A percentile compares a stretch with the other conserved stretches of the same genome.
These are phyloP conservation scores for Saksenaea oblongispora DNA, from an alignment of 371 early-diverging fungal species.

Conservation along the genomic window DNA sequence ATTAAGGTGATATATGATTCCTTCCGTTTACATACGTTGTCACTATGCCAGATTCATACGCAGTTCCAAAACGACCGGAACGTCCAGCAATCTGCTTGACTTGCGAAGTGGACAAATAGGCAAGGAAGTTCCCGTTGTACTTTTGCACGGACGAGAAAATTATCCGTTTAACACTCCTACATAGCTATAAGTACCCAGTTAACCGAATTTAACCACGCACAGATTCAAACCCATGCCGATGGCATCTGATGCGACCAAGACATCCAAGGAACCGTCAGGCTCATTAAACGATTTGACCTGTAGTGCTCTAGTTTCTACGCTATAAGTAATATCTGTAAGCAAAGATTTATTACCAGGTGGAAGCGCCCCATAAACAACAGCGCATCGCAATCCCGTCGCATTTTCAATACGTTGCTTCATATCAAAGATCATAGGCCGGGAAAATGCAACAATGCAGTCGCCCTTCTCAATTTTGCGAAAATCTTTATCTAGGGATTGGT, in stretches of 20 bases:
- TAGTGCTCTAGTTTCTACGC: slow-evolving; percentile 76
- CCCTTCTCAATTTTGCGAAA: slow-evolving; percentile 69
- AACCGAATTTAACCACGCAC: slow-evolving; percentile 40
- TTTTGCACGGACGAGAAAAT: slow-evolving; percentile 79
- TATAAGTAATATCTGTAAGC: neutral
- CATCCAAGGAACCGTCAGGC: slow-evolving; percentile 73
- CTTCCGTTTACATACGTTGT: slow-evolving; percentile 51
- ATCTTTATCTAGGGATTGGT: slow-evolving; percentile 53
- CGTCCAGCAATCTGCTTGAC: slow-evolving; percentile 96
- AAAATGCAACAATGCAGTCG: slow-evolving; percentile 91
- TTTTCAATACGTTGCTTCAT: slow-evolving; percentile 77
- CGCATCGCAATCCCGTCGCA: slow-evolving; percentile 75
- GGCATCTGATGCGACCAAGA: slow-evolving; percentile 97
- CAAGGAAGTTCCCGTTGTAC: slow-evolving; percentile 68
- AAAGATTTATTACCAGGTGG: slow-evolving; percentile 70
- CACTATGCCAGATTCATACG: slow-evolving; percentile 63
- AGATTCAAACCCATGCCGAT: slow-evolving; percentile 97
- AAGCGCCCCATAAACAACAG: slow-evolving; percentile 91
- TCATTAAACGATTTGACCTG: slow-evolving; percentile 94
- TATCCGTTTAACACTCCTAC: slow-evolving; percentile 83
- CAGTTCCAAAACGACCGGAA: slow-evolving; percentile 87
- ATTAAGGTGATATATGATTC: slow-evolving; percentile 12
- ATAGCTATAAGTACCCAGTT: neutral
- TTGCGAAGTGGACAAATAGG: slow-evolving; percentile 68
- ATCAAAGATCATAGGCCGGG: slow-evolving; percentile 76